A percentile compares a stretch with the other conserved stretches of the same genome.
These are phyloP conservation scores for Hypoxylon rubiginosum DNA, from an alignment of 2,329 filamentous ascomycete genomes.

Conservation along the genomic window DNA sequence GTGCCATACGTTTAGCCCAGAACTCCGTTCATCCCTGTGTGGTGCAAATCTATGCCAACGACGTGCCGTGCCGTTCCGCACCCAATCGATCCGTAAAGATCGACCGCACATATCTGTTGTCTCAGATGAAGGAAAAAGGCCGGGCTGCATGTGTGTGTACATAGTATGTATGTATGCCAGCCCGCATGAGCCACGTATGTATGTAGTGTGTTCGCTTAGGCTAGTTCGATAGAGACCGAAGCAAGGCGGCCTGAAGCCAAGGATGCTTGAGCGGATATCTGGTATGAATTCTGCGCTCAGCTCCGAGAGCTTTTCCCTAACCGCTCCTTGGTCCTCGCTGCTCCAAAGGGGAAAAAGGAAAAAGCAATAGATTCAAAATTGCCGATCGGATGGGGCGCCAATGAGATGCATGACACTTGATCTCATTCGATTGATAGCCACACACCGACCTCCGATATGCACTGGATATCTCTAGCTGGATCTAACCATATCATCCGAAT, in stretches of 20 bases:
- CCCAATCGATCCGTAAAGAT: constrained; percentile 29
- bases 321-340: background rate
- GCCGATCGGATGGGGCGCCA: background rate
- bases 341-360: background rate
- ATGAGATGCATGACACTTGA: background rate
- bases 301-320: background rate
- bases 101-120: constrained; percentile 22
- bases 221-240: background rate
- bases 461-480: constrained; percentile 16
- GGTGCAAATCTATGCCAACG: constrained; percentile 10
- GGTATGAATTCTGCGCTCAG: constrained; percentile 9
- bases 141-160: background rate
- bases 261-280: background rate
- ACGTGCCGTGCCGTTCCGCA: constrained; percentile 27
- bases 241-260: constrained; percentile 13
- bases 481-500: constrained; percentile 6
- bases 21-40: constrained; percentile 9
- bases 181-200: constrained; percentile 5
- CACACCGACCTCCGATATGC: constrained; percentile 13
- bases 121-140: constrained; percentile 12
- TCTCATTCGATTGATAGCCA: background rate
- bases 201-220: constrained; percentile 1
- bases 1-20: constrained; percentile 24
- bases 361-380: background rate
- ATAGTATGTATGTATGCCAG: background rate